Percentiles rank a stretch among this genome's conserved stretches.
Evolutionary conservation across 148 eudicot species (phyloP).

Genomic region (Rhododendron mucronatum): DNA sequence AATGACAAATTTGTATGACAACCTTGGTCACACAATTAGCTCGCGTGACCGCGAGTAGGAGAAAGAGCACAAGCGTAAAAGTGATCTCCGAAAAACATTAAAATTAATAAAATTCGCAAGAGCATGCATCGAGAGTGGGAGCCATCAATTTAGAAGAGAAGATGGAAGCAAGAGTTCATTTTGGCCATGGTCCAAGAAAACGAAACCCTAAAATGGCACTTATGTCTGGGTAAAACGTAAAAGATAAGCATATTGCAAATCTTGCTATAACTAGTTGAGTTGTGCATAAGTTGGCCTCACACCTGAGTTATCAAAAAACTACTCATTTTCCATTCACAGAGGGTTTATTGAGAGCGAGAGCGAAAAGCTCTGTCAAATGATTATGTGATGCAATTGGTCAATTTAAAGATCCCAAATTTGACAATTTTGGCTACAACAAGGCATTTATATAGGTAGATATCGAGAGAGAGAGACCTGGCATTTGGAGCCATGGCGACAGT

Average conservation of each 20-base stretch:
- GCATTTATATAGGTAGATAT: no score
- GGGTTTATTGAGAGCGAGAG: background rate
- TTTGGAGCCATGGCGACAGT: slow-evolving; percentile 42
- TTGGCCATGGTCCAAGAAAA: background rate
- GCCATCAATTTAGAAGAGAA: background rate
- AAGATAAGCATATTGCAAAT: background rate
- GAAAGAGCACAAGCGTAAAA: no score
- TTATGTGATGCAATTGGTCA: background rate
- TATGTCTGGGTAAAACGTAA: background rate
- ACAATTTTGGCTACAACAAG: no score
- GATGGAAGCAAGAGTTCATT: background rate
- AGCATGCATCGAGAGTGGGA: no score
- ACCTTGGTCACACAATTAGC: no score
- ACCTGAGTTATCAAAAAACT: no score
- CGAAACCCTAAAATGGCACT: slow-evolving; percentile 7
- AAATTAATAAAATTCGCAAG: no score
- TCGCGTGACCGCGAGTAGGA: no score
- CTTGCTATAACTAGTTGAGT: background rate
- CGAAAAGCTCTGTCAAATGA: background rate
- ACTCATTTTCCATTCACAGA: background rate
- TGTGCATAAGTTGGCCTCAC: no score
- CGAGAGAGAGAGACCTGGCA: slow-evolving; percentile 7
- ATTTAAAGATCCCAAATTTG: background rate
- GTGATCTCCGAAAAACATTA: no score
- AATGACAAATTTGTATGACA: background rate